phyloP scores from a whole-genome alignment of 1,284 basidiomycete genomes.

The Trametes hirsuta region DNA sequence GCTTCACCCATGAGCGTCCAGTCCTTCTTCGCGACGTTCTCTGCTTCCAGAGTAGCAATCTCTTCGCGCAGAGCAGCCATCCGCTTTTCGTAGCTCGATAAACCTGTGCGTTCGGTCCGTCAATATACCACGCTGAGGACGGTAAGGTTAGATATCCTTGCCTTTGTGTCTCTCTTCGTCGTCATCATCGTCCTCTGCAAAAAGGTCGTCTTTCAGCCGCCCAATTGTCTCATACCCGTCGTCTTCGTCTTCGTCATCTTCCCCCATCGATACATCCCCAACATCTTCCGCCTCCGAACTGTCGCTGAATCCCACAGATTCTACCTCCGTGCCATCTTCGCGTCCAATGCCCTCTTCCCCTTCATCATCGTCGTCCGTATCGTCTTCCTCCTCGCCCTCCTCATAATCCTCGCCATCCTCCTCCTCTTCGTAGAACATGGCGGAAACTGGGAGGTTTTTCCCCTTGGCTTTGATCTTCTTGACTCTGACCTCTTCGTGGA shows the following conservation, averaged over 20 bases:
- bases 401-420: slow-evolving; percentile 39
- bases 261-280: slow-evolving; percentile 69
- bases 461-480: slow-evolving; percentile 76
- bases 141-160: background rate
- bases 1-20: slow-evolving; percentile 97
- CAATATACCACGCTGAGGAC: background rate
- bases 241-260: slow-evolving; percentile 44
- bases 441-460: slow-evolving; percentile 54
- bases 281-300: slow-evolving; percentile 32
- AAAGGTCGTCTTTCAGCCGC: slow-evolving; percentile 67
- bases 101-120: slow-evolving; percentile 28
- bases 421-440: slow-evolving; percentile 41
- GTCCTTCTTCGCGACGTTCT: slow-evolving; percentile 74
- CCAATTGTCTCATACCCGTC: slow-evolving; percentile 50
- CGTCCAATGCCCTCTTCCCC: slow-evolving; percentile 36
- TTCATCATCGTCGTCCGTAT: slow-evolving; percentile 34
- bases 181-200: slow-evolving; percentile 63
- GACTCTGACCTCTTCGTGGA: slow-evolving; percentile 80
- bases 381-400: slow-evolving; percentile 32
- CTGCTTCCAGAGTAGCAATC: slow-evolving; percentile 70
- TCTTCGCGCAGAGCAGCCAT: slow-evolving; percentile 63
- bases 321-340: slow-evolving; percentile 27
- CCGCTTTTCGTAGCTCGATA: slow-evolving; percentile 68
- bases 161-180: slow-evolving; percentile 30
- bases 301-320: slow-evolving; percentile 30